Evolutionary conservation across 208 protist species (phyloP), one percentile per base, ranked within the genome.

Genomic region (Acanthamoeba culbertsoni): DNA sequence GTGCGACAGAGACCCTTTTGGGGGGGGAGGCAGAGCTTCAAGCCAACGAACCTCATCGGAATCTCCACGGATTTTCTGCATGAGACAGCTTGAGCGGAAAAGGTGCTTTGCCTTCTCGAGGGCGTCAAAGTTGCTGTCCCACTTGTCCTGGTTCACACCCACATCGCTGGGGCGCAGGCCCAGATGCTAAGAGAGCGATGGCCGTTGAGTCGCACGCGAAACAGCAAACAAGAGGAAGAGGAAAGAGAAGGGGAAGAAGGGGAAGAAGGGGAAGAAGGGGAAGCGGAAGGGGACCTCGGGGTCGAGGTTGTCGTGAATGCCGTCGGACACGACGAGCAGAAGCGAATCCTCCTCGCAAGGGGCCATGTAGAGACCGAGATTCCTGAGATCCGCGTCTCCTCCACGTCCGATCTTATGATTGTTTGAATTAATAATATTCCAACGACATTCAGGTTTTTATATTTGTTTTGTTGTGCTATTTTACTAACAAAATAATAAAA

Each of bases 251-350:
- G 12, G 68, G 4, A 63, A 28, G 62, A 48, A 43, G 31, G 26
- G 35, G 18, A 86, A 59, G 16, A 43, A 12, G 26, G 31, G 42
- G 31, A 45, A n/a, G 12, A n/a, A 77, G 73, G 35, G 42, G 42
- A 51, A 73, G 16, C 42, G 62, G 33, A 73, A 84, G 2, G 88
- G 84, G 65, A 94, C 91, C 37, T 95, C 88, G 28, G 95, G 95
- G 37, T 95, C 94, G 12, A 96, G 51, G 35, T 96, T 96, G 82
- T 96, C 95, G 48, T 96, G 95, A 1, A 96, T 77, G 55, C 95
- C 95, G 63, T 96, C 95, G 33, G 93, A 92, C 33, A 95, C n/a
- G 14, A 92, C 42, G 8, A 92, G 62, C 7, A 92, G 57, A 12
- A 92, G 43, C 3, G 88, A 53, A 42, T 92, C 88, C 45, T 92